A percentile compares a stretch with the other conserved stretches of the same genome.
These are phyloP conservation scores for Poronia punctata DNA, from an alignment of 495 filamentous ascomycete genomes.

Conservation along the genomic window DNA sequence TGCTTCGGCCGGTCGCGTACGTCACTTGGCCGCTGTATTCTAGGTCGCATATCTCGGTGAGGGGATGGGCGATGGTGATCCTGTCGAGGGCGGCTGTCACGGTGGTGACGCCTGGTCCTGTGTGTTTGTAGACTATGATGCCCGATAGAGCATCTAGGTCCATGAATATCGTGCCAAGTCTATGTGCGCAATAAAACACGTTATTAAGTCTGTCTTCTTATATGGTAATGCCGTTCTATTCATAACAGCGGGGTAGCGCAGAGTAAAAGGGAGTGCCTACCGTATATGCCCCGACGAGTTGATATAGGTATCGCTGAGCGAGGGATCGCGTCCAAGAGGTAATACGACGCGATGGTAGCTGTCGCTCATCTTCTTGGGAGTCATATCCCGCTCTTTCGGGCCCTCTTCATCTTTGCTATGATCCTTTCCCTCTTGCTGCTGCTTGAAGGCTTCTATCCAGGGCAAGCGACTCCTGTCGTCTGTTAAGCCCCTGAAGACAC, in stretches of 20 bases:
- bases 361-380: constrained; percentile 37
- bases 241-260: too few species aligned
- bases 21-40: constrained; percentile 75
- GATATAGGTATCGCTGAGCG: constrained; percentile 38
- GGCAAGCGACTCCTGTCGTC: not conserved
- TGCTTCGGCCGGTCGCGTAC: constrained; percentile 71
- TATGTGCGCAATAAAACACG: not conserved
- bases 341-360: constrained; percentile 35
- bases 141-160: constrained; percentile 78
- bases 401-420: constrained; percentile 6
- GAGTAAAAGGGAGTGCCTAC: too few species aligned
- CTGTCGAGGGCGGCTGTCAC: constrained; percentile 79
- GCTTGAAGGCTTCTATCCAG: constrained; percentile 26
- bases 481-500: constrained; percentile 12
- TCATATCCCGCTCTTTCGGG: constrained; percentile 20
- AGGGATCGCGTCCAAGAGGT: constrained; percentile 35
- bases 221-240: too few species aligned
- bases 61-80: constrained; percentile 65
- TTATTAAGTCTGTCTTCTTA: too few species aligned
- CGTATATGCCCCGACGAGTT: constrained; percentile 39
- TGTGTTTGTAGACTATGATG: constrained; percentile 76
- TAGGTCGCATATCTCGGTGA: constrained; percentile 75
- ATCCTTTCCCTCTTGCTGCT: constrained; percentile 18
- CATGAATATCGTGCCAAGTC: constrained; percentile 67
- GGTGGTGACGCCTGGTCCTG: constrained; percentile 66